Percentiles rank a stretch among this genome's conserved stretches.
These are phyloP conservation scores for Hippophae tibetana DNA, from an alignment of 306 rosid species.

Conservation along the genomic window DNA sequence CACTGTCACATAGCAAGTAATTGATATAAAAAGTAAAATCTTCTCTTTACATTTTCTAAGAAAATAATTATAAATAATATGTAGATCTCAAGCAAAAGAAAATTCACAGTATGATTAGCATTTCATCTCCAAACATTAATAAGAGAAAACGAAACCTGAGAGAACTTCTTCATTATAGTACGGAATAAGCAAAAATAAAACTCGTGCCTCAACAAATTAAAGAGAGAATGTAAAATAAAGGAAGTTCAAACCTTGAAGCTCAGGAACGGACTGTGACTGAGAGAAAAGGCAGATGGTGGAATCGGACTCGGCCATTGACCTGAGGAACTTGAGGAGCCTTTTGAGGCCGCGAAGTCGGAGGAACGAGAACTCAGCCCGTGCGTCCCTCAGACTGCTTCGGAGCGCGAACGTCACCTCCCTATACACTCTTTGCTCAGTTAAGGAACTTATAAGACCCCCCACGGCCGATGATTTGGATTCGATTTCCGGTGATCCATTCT, in stretches of 20 bases:
- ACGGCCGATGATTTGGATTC: constrained; percentile 23
- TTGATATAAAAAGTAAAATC: neutral
- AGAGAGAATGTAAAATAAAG: neutral
- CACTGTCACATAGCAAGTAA: constrained; percentile 30
- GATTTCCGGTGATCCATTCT: constrained; percentile 26
- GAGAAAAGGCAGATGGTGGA: constrained; percentile 53
- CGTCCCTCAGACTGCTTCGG: constrained; percentile 66
- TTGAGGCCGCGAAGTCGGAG: constrained; percentile 82
- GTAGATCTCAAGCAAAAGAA: neutral
- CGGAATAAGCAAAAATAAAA: neutral
- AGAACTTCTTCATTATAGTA: neutral
- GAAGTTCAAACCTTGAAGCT: constrained; percentile 55
- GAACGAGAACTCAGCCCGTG: constrained; percentile 77
- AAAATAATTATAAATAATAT: neutral
- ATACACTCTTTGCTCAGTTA: constrained; percentile 56
- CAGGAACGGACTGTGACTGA: constrained; percentile 57
- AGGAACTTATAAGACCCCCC: constrained; percentile 47
- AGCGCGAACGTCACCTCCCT: constrained; percentile 81
- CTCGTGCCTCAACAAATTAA: no score
- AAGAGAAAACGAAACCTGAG: neutral
- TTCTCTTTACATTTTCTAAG: neutral
- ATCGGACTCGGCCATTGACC: constrained; percentile 62
- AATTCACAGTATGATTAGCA: neutral
- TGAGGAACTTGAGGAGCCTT: constrained; percentile 71
- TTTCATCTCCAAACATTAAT: neutral